A percentile compares a stretch with the other conserved stretches of the same genome.
Conservation (phyloP, 129 eudicot species). For the Saussurea involucrata region DNA sequence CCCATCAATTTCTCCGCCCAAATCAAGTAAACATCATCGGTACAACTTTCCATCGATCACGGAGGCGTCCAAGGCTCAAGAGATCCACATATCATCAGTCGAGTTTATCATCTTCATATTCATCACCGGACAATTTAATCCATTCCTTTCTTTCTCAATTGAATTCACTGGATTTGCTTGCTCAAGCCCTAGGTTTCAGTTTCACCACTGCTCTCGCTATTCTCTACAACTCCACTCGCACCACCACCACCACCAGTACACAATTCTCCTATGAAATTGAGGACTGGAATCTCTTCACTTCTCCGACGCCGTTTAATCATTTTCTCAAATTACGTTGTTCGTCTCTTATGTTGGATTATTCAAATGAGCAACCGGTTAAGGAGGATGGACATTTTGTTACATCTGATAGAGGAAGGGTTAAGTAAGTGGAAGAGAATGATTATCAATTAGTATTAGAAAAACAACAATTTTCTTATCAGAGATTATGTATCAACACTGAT, state of each 20-base stretch:
- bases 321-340: constrained; percentile 63
- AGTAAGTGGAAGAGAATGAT: neutral
- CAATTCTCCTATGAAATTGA: constrained; percentile 21
- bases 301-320: constrained; percentile 90
- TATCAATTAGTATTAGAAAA: neutral
- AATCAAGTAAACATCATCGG: neutral
- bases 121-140: constrained; percentile 26
- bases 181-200: constrained; percentile 66
- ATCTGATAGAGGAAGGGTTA: constrained; percentile 44
- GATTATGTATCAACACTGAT: constrained; percentile 61
- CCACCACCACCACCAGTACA: neutral
- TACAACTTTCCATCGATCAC: constrained; percentile 21
- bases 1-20: constrained; percentile 11
- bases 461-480: constrained; percentile 58
- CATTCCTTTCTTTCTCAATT: constrained; percentile 34
- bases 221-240: constrained; percentile 27
- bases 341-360: constrained; percentile 43
- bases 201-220: constrained; percentile 55
- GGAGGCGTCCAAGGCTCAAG: constrained; percentile 47
- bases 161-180: constrained; percentile 30
- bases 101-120: constrained; percentile 10
- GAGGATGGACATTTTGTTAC: constrained; percentile 52
- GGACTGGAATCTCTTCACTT: constrained; percentile 61
- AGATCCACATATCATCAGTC: neutral
- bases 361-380: constrained; percentile 37